These are phyloP conservation scores for Kalmanozyma brasiliensis DNA, from an alignment of 1,284 basidiomycete species.

Conservation along the genomic window DNA sequence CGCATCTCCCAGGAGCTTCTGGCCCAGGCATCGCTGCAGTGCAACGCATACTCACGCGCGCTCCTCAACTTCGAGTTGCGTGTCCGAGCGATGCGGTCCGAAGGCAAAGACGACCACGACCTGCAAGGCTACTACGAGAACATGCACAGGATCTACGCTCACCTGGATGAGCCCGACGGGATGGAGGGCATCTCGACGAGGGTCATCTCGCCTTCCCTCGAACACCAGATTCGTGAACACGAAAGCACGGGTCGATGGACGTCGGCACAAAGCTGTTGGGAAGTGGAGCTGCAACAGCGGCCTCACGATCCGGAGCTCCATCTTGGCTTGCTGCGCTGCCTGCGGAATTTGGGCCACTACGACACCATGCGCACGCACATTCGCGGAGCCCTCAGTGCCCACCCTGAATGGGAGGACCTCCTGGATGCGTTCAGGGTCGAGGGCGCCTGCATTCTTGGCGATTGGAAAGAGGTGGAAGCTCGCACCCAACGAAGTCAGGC, in stretches of 20 bases:
- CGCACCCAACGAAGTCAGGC: slow-evolving; percentile 70
- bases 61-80: slow-evolving; percentile 90
- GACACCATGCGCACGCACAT: slow-evolving; percentile 97
- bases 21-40: slow-evolving; percentile 91
- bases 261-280: slow-evolving; percentile 99
- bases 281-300: slow-evolving; percentile 89
- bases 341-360: slow-evolving; percentile 95
- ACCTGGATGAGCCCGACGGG: slow-evolving; percentile 96
- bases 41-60: slow-evolving; percentile 91
- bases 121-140: slow-evolving; percentile 83
- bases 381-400: slow-evolving; percentile 84
- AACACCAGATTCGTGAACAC: slow-evolving; percentile 97
- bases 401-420: slow-evolving; percentile 83
- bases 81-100: slow-evolving; percentile 59
- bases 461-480: slow-evolving; percentile 76
- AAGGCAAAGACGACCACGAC: slow-evolving; percentile 52
- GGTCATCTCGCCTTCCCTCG: slow-evolving; percentile 87
- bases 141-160: slow-evolving; percentile 94
- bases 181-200: slow-evolving; percentile 97
- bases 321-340: slow-evolving; percentile 87
- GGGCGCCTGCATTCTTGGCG: slow-evolving; percentile 93
- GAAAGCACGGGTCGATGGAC: slow-evolving; percentile 98
- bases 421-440: slow-evolving; percentile 89
- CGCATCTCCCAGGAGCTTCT: slow-evolving; percentile 88
- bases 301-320: slow-evolving; percentile 91